Conservation (phyloP, 1,139 yeast species). For the Suhomyces guaymorum region DNA sequence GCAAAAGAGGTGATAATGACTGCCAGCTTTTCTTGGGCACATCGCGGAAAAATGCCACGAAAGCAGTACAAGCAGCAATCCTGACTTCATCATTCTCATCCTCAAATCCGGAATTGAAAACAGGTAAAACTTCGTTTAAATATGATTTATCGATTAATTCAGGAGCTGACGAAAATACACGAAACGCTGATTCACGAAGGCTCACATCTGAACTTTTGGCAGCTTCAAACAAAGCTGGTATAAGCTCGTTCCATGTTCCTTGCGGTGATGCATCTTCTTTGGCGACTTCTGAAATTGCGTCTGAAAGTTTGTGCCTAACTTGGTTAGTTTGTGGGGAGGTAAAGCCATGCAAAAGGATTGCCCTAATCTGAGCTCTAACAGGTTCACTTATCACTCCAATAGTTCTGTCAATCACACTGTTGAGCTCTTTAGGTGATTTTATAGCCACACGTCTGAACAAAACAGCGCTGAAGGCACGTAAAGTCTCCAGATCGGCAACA, state of each 20-base stretch:
- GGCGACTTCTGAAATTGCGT: conserved; percentile 92
- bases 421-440: conserved; percentile 65
- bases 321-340: conserved; percentile 60
- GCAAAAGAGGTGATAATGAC: conserved; percentile 72
- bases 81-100: conserved; percentile 81
- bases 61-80: conserved; percentile 89
- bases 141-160: conserved; percentile 64
- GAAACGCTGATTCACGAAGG: conserved; percentile 85
- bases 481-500: conserved; percentile 53
- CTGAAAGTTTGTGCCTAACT: conserved; percentile 89
- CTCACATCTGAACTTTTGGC: conserved; percentile 62
- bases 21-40: conserved; percentile 81
- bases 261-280: conserved; percentile 55
- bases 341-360: conserved; percentile 72
- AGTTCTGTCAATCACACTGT: conserved; percentile 71
- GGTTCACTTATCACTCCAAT: conserved; percentile 66
- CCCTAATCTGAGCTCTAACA: conserved; percentile 63
- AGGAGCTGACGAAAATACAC: conserved; percentile 86
- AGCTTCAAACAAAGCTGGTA: conserved; percentile 74
- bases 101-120: conserved; percentile 76
- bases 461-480: conserved; percentile 76
- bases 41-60: conserved; percentile 83
- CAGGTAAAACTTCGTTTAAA: conserved; percentile 59
- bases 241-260: conserved; percentile 72
- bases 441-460: conserved; percentile 84